Base-by-base conservation (phyloP, 257 asterid species). In the Echites panduratus region DNA sequence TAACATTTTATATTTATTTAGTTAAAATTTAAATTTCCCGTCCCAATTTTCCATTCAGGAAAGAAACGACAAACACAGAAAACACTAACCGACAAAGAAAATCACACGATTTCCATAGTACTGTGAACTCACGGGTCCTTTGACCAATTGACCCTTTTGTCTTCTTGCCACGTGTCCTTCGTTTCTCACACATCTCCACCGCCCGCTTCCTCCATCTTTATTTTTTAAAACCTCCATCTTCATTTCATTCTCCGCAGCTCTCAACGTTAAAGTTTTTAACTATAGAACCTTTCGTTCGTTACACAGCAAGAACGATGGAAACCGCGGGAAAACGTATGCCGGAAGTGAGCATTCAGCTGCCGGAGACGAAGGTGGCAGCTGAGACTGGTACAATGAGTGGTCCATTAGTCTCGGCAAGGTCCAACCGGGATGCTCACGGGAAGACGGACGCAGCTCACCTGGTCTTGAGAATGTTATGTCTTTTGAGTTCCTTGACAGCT, bases 331-430 rank as follows among this genome's bases (percentile, higher is more conserved):
- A 77, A 48, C 76, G 17, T 35, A 72, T 75, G 58, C 63, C 74
- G 82, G 96, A 89, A 66, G 78, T 82, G 73, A 80, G 75, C 74
- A 79, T 87, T 75, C 86, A 89, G 90, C 83, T 89, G 75, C 83
- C 93, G 82, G 96, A 87, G 79, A 76, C 73, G 5, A 86, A 87
- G 79, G 24, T 70, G 78, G 69, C 73, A 38, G 69, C 71, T 27
- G 88, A 84, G 82, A 79, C 67, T 3, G 82, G 73, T 64, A 78
- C 82, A 58, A 65, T 75, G 68, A 73, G 76, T 44, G 80, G 85
- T 27, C 82, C 81, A 4, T 47, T 75, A 75, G 83, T 79, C 35
- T 29, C 82, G 0, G 74, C 58, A 6, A 65, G 62, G 45, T 59
- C 38, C 47, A 69, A 8, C 38, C 52, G 56, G 71, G 79, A 61